These are phyloP conservation scores for Croton setiger DNA, from an alignment of 441 rosid genomes.

Conservation along the genomic window DNA sequence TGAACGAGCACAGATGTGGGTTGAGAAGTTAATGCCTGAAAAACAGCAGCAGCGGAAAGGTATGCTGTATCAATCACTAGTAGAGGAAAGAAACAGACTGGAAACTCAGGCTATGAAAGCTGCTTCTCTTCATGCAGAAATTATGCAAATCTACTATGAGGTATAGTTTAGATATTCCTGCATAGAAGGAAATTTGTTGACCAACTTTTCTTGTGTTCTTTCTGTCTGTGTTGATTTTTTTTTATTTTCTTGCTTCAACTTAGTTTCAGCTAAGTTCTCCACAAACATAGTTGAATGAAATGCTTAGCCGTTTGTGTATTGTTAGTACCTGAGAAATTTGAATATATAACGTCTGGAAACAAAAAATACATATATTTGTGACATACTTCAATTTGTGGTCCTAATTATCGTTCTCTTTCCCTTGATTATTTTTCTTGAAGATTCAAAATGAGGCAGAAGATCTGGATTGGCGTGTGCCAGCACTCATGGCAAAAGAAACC, in stretches of 20 bases:
- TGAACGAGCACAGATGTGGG: slow-evolving; percentile 67
- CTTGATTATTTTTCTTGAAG: slow-evolving; percentile 36
- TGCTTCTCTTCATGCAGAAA: slow-evolving; percentile 54
- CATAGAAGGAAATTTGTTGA: slow-evolving; percentile 6
- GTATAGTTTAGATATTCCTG: slow-evolving; percentile 33
- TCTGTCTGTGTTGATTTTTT: slow-evolving; percentile 5
- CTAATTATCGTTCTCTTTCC: slow-evolving; percentile 5
- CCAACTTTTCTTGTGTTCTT: slow-evolving; percentile 6
- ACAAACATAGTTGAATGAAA: background rate
- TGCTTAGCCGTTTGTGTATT: background rate
- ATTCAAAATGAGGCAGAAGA: slow-evolving; percentile 65
- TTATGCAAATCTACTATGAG: slow-evolving; percentile 65
- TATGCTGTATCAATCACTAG: slow-evolving; percentile 60
- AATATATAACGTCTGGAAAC: background rate
- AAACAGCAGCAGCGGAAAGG: slow-evolving; percentile 63
- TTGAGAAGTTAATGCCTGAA: slow-evolving; percentile 70
- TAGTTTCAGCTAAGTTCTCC: slow-evolving; percentile 1
- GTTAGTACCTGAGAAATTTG: background rate
- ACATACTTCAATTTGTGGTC: background rate
- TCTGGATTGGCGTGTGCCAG: slow-evolving; percentile 54
- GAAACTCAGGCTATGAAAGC: slow-evolving; percentile 57
- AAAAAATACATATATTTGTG: background rate
- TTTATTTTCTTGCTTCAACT: background rate
- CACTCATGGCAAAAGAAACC: slow-evolving; percentile 58
- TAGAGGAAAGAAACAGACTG: slow-evolving; percentile 68